These are phyloP conservation scores for Trifolium dubium DNA, from an alignment of 306 rosid species.

Conservation along the genomic window DNA sequence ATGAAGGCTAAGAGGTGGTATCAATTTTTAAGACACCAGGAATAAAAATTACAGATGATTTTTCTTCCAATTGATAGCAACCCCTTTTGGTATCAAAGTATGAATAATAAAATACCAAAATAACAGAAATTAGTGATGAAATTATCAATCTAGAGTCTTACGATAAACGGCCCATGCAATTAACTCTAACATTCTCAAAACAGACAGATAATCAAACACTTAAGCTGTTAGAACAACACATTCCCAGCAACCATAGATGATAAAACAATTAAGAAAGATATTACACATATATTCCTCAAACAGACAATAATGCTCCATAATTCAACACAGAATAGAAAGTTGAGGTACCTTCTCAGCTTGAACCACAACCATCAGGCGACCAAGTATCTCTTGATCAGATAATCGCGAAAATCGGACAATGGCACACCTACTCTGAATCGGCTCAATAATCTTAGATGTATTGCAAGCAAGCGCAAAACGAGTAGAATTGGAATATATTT, in stretches of 20 bases:
- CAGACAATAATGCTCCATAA: constrained; percentile 7
- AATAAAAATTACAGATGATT: background rate
- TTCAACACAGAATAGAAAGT: background rate
- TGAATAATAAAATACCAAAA: background rate
- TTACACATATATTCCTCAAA: constrained; percentile 9
- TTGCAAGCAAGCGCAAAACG: constrained; percentile 98
- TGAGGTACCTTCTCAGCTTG: constrained; percentile 82
- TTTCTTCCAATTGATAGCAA: background rate
- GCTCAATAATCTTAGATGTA: constrained; percentile 92
- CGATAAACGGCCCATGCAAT: constrained; percentile 18
- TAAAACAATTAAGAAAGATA: background rate
- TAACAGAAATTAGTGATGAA: background rate
- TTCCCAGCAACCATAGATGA: constrained; percentile 11
- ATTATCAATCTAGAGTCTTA: background rate
- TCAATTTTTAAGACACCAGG: background rate
- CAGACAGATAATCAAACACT: constrained; percentile 10
- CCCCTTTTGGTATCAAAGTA: constrained; percentile 1
- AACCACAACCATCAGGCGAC: constrained; percentile 86
- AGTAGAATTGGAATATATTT: constrained; percentile 89
- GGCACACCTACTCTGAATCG: constrained; percentile 98
- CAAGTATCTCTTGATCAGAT: constrained; percentile 88
- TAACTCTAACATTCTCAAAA: constrained; percentile 17
- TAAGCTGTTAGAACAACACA: constrained; percentile 7
- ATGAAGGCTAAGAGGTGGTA: constrained; percentile 1
- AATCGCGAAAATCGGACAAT: constrained; percentile 85